phyloP scores from a whole-genome alignment of 148 eudicot genomes.

The Nepenthes gracilis region DNA sequence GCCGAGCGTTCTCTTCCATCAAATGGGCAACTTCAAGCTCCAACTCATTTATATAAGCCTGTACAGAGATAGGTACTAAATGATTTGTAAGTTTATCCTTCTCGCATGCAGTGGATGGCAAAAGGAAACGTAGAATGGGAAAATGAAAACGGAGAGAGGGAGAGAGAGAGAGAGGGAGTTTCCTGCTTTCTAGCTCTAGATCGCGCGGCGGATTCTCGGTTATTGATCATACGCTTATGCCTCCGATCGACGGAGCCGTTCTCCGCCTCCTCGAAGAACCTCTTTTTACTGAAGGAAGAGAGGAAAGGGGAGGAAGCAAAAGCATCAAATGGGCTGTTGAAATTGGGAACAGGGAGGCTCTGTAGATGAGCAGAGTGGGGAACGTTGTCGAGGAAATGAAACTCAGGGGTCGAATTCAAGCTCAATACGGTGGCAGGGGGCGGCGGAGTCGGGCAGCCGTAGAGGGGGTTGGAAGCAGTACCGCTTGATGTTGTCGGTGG shows the following conservation, averaged over 20 bases:
- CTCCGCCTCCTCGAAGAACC: conserved; percentile 11
- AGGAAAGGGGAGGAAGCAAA: conserved; percentile 9
- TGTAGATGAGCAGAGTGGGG: not conserved
- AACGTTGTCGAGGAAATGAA: conserved; percentile 3
- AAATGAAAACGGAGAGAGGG: not conserved
- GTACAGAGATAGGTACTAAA: not conserved
- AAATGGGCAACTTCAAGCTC: conserved; percentile 39
- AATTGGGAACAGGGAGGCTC: not conserved
- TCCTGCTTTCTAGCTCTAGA: conserved; percentile 49
- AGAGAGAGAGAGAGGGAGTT: not conserved
- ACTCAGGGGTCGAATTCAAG: conserved; percentile 14
- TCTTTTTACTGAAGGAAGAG: conserved; percentile 12
- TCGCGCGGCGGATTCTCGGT: conserved; percentile 51
- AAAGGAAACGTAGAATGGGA: too few relatives aligned
- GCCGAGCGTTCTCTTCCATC: conserved; percentile 28
- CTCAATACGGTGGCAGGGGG: conserved; percentile 9
- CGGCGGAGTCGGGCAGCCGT: not conserved
- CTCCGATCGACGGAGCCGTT: conserved; percentile 17
- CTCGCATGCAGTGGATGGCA: not conserved
- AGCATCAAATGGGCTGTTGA: conserved; percentile 12
- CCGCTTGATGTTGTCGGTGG: too few relatives aligned
- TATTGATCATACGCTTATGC: conserved; percentile 38
- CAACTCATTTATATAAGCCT: conserved; percentile 49
- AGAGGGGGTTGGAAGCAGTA: not conserved
- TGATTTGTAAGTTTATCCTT: not conserved